Evolutionary conservation across 805 yeast genomes (phyloP).

Genomic region (Pichia rugopelliculosa): DNA sequence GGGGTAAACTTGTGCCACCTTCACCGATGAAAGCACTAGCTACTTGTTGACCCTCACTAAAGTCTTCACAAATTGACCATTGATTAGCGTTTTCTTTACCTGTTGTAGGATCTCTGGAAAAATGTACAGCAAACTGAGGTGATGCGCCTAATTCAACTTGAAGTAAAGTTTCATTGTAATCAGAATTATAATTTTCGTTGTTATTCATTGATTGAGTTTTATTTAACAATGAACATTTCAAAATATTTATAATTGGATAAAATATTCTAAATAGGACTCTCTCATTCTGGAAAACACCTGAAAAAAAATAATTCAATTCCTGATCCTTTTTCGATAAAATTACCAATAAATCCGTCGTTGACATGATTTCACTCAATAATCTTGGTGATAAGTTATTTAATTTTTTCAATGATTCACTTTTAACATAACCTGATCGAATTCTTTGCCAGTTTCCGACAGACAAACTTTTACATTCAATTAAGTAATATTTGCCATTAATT

Average conservation of each 20-base stretch:
- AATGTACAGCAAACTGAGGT: slow-evolving; percentile 75
- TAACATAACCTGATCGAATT: slow-evolving; percentile 54
- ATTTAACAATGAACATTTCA: slow-evolving; percentile 49
- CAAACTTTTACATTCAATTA: slow-evolving; percentile 59
- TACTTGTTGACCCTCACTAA: slow-evolving; percentile 78
- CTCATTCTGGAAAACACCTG: slow-evolving; percentile 60
- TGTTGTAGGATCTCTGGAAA: slow-evolving; percentile 42
- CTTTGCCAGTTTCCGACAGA: slow-evolving; percentile 81
- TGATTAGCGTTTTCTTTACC: slow-evolving; percentile 47
- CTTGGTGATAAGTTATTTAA: slow-evolving; percentile 61
- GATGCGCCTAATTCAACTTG: slow-evolving; percentile 36
- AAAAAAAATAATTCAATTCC: slow-evolving; percentile 72
- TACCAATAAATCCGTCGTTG: slow-evolving; percentile 62
- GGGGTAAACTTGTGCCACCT: slow-evolving; percentile 60
- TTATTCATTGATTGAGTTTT: slow-evolving; percentile 24
- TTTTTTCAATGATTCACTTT: slow-evolving; percentile 33
- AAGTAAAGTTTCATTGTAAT: slow-evolving; percentile 34
- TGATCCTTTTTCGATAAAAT: slow-evolving; percentile 60
- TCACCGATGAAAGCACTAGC: slow-evolving; percentile 52
- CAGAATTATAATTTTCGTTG: slow-evolving; percentile 16
- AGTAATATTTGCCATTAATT: slow-evolving; percentile 56
- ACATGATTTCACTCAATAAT: slow-evolving; percentile 56
- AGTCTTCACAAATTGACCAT: slow-evolving; percentile 80
- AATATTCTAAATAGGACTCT: slow-evolving; percentile 67
- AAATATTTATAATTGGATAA: slow-evolving; percentile 56